Evolutionary conservation across 208 protist genomes (phyloP), one percentile per base, ranked within the genome.

Genomic region (Acanthamoeba lugdunensis): DNA sequence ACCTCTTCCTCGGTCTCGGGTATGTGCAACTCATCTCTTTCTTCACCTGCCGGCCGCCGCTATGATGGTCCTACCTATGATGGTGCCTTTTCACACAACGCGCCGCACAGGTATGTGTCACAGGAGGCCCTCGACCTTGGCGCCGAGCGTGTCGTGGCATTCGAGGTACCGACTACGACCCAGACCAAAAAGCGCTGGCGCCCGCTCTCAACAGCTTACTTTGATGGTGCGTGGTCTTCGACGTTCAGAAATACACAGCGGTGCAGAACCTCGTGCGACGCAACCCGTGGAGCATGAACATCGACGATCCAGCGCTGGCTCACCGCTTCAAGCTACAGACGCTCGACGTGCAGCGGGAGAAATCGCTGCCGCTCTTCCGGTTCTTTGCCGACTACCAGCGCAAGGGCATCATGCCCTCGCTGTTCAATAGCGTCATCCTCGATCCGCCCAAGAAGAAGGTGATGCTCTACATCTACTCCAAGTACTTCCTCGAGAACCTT

Each of bases 1-100:
- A 88, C 81, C 81, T 88, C 50, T 88, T 88, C 81, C 30, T 88
- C 14, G 81, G 81, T 13, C 54, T 88, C 52, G 81, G 81, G 48
- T 81, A 37, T 37, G 65, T 21, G n/a, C 58, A 65, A 25, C 52
- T 71, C 30, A 5, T n/a, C 16, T n/a, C 67, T 1, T 41, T 75
- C 30, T n/a, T 21, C 14, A 75, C n/a, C n/a, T n/a, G n/a, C 5
- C 67, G 18, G 6, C 18, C 30, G 13, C 8, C 25, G 25, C 30
- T 41, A 41, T 41, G 37, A 41, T 41, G 37, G 37, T 41, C 37
- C 37, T 41, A 41, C 37, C 37, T 0, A 41, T 41, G 37, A 41
- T 41, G 37, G 37, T 41, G 37, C 2, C 37, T 0, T 41, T 41
- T 41, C 37, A 45, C 52, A 56, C 52, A 56, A 56, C 4, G 28